A percentile compares a stretch with the other conserved stretches of the same genome.
Evolutionary conservation across 192 early-diverging fungal genomes (phyloP).

Genomic region (Mortierella antarctica): DNA sequence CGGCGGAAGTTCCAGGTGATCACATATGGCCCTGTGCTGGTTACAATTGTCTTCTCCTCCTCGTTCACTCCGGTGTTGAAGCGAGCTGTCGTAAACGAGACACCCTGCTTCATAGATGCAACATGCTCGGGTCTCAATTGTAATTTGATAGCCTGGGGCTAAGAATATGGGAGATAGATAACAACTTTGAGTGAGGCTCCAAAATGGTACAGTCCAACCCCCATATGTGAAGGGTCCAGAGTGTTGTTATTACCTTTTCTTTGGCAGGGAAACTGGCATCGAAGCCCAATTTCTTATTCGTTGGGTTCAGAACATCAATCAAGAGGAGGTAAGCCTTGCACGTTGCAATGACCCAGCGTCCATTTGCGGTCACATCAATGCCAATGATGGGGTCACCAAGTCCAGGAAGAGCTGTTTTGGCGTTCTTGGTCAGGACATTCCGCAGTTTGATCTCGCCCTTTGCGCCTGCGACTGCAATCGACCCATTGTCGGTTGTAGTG

Average conservation of each 20-base stretch:
- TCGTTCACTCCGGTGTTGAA: constrained; percentile 84
- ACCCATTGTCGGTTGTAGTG: constrained; percentile 81
- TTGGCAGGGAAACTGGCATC: constrained; percentile 72
- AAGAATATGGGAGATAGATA: not conserved
- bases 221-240: not conserved
- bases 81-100: constrained; percentile 85
- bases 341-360: constrained; percentile 89
- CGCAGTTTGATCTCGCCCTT: constrained; percentile 94
- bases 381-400: constrained; percentile 89
- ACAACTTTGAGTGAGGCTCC: too few species aligned
- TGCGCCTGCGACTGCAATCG: constrained; percentile 81
- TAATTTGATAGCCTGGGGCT: constrained; percentile 73
- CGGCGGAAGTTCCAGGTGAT: constrained; percentile 92
- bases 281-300: constrained; percentile 72
- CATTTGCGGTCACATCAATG: constrained; percentile 89
- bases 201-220: not conserved
- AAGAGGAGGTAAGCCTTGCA: constrained; percentile 88
- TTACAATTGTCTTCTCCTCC: constrained; percentile 86
- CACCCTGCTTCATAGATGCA: constrained; percentile 73
- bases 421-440: constrained; percentile 80
- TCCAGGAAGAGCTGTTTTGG: constrained; percentile 88
- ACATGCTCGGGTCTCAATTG: constrained; percentile 91
- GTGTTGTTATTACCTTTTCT: constrained; percentile 57
- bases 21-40: constrained; percentile 90
- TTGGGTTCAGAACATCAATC: constrained; percentile 72